These are phyloP conservation scores for Globisporangium iwayamae DNA, from an alignment of 352 stramenopile genomes.

Conservation along the genomic window DNA sequence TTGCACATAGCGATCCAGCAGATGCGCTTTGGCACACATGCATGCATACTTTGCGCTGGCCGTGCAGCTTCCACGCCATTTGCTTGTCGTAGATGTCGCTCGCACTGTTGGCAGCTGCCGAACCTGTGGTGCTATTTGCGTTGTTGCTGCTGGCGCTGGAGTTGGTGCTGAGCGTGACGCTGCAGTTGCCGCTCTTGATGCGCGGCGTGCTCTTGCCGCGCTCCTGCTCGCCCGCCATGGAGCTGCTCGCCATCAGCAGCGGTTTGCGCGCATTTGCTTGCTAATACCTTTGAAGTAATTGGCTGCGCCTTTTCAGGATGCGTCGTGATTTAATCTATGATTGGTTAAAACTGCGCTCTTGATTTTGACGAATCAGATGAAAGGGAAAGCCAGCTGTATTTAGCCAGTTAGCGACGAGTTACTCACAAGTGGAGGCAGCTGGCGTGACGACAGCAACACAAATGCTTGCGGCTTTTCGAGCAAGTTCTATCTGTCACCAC, in stretches of 20 bases:
- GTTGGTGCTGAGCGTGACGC: background rate
- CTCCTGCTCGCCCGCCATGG: conserved; percentile 20
- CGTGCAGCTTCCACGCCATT: conserved; percentile 50
- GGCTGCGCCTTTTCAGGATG: conserved; percentile 4
- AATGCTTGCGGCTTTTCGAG: background rate
- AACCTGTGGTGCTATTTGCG: background rate
- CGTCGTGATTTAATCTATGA: background rate
- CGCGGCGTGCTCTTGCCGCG: conserved; percentile 14
- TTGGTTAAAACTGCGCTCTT: background rate
- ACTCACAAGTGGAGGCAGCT: background rate
- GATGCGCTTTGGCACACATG: background rate
- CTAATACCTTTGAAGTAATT: too few relatives aligned
- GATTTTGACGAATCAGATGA: background rate
- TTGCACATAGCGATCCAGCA: too few relatives aligned
- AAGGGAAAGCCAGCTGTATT: background rate
- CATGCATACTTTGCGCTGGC: conserved; percentile 41
- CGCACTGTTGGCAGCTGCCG: background rate
- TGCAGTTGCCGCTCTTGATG: conserved; percentile 18
- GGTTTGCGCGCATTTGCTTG: background rate
- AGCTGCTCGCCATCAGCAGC: background rate
- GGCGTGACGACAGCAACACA: background rate
- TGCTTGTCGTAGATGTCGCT: conserved; percentile 57
- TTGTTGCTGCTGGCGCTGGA: background rate
- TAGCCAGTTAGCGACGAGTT: background rate
- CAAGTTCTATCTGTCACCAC: background rate